Evolutionary conservation across 2,329 filamentous ascomycete genomes (phyloP).

Genomic region (Aspergillus proliferans): DNA sequence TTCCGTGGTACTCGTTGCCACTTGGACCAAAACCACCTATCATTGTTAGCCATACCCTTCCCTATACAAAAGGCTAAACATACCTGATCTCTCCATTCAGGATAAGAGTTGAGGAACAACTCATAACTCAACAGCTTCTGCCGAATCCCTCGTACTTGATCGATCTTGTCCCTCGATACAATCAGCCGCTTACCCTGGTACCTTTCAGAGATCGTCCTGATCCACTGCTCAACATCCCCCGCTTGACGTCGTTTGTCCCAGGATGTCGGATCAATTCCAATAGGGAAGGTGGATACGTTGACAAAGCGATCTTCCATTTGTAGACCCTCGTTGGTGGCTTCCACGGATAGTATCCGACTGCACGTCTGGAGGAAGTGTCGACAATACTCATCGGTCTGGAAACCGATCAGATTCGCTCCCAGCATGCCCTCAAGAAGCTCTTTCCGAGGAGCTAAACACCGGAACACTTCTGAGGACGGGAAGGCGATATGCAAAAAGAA

Average conservation of each 20-base stretch:
- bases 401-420: constrained; percentile 82
- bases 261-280: constrained; percentile 81
- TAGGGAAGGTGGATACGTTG: constrained; percentile 76
- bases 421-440: constrained; percentile 85
- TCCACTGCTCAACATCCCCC: constrained; percentile 69
- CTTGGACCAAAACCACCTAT: constrained; percentile 81
- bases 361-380: constrained; percentile 93
- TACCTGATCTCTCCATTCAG: constrained; percentile 72
- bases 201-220: constrained; percentile 70
- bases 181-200: constrained; percentile 87
- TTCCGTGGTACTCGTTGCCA: constrained; percentile 84
- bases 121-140: constrained; percentile 92
- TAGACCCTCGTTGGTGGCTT: constrained; percentile 80
- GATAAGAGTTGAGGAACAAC: constrained; percentile 88
- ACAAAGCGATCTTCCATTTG: constrained; percentile 91
- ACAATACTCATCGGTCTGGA: constrained; percentile 87
- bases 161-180: constrained; percentile 88
- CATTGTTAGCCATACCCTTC: background rate
- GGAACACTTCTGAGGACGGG: constrained; percentile 90
- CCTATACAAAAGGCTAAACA: constrained; percentile 2
- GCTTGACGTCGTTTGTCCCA: constrained; percentile 66
- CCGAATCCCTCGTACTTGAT: constrained; percentile 82
- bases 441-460: constrained; percentile 75
- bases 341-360: constrained; percentile 81
- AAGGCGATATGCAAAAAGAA: constrained; percentile 94